Percentiles rank a stretch among this genome's conserved stretches.
Evolutionary conservation across 495 filamentous ascomycete species (phyloP).

Genomic region (Penicillium nucicola): DNA sequence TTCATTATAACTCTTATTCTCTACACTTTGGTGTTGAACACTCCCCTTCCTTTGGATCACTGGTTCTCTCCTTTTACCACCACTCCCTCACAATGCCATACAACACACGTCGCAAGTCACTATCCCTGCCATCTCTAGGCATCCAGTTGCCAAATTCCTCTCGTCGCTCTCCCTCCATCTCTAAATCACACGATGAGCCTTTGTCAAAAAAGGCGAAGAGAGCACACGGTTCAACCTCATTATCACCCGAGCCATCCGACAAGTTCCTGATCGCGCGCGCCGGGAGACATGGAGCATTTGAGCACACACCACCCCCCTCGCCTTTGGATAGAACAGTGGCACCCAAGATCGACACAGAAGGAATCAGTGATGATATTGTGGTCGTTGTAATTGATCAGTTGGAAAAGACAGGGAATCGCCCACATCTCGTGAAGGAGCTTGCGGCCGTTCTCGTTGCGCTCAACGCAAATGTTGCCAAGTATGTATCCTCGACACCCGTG

Average conservation of each 20-base stretch:
- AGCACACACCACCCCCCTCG: constrained; percentile 85
- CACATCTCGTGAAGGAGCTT: constrained; percentile 92
- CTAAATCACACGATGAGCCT: constrained; percentile 55
- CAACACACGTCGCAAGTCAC: constrained; percentile 95
- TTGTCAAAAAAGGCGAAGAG: constrained; percentile 85
- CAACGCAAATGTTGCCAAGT: constrained; percentile 89
- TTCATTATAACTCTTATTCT: constrained; percentile 21
- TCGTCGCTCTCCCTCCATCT: constrained; percentile 63
- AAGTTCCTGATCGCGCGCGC: constrained; percentile 40
- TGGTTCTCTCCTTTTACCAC: constrained; percentile 8
- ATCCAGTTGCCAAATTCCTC: constrained; percentile 83
- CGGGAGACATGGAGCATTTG: constrained; percentile 48
- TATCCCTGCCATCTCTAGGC: constrained; percentile 89
- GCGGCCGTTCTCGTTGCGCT: constrained; percentile 72
- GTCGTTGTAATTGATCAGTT: constrained; percentile 87
- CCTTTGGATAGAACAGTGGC: constrained; percentile 54
- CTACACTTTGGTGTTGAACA: constrained; percentile 17
- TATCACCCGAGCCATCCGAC: constrained; percentile 48
- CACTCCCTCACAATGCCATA: constrained; percentile 69
- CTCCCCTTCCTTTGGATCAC: constrained; percentile 13
- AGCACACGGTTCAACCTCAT: constrained; percentile 59
- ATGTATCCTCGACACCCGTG: constrained; percentile 29
- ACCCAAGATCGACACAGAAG: constrained; percentile 77
- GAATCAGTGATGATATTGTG: constrained; percentile 93
- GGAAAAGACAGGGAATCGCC: constrained; percentile 87